Conservation (phyloP, 805 yeast genomes). For the Wickerhamiella spandovensis region DNA sequence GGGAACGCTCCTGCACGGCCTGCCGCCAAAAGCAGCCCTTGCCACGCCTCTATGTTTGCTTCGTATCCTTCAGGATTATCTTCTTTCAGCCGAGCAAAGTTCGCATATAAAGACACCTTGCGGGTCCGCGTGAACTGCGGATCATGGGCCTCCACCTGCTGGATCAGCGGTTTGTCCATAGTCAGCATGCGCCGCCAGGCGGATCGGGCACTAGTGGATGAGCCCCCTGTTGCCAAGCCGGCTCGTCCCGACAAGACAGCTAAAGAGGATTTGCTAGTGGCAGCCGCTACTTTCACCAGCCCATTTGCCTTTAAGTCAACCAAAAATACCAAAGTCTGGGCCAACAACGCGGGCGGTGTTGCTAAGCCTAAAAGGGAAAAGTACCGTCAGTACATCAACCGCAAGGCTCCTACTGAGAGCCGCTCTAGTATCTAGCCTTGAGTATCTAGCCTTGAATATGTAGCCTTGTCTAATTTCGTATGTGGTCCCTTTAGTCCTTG, state of each 20-base stretch:
- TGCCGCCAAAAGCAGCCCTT: conserved; percentile 24
- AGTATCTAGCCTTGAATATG: too few species aligned
- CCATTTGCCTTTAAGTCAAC: conserved; percentile 11
- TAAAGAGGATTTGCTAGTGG: conserved; percentile 2
- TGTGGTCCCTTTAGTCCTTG: too few species aligned
- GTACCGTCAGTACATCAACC: conserved; percentile 8
- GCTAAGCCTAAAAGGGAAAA: background rate
- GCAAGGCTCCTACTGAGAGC: background rate
- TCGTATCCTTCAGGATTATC: conserved; percentile 36
- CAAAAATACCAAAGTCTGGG: conserved; percentile 12
- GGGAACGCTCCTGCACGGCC: conserved; percentile 18
- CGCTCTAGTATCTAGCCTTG: too few species aligned
- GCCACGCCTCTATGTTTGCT: conserved; percentile 39
- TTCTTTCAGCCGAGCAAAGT: conserved; percentile 32
- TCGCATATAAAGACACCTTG: conserved; percentile 35
- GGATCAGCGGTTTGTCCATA: conserved; percentile 12
- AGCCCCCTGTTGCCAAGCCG: background rate
- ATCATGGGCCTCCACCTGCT: conserved; percentile 13
- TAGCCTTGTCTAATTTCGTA: too few species aligned
- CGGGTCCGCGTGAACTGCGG: conserved; percentile 30
- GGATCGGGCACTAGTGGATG: background rate
- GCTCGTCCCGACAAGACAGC: background rate
- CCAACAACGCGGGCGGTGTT: conserved; percentile 10
- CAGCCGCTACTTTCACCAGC: conserved; percentile 4
- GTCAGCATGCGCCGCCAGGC: background rate